Percentiles rank a stretch among this genome's conserved stretches.
phyloP scores from a whole-genome alignment of 805 yeast genomes.

The Yarrowia sp. region DNA sequence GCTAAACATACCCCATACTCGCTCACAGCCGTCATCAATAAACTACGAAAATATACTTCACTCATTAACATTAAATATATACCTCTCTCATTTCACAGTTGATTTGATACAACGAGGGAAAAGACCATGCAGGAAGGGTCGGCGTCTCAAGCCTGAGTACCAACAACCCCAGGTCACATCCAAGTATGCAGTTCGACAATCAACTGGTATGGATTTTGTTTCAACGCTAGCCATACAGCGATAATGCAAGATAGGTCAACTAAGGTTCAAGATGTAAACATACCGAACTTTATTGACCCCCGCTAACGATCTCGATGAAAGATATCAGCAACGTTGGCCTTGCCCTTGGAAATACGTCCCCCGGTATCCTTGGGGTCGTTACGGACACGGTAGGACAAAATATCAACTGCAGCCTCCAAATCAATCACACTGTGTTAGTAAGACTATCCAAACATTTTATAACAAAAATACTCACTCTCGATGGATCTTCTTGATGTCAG shows the following conservation, averaged over 20 bases:
- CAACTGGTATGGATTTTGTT: neutral
- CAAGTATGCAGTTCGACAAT: neutral
- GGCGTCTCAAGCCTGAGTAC: too few relatives aligned
- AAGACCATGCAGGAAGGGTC: too few relatives aligned
- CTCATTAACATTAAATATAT: neutral
- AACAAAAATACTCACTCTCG: neutral
- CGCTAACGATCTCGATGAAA: constrained; percentile 12
- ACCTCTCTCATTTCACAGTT: neutral
- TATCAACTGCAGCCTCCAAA: constrained; percentile 19
- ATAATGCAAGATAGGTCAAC: constrained; percentile 18
- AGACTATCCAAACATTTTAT: neutral
- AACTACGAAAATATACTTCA: neutral
- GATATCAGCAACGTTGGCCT: constrained; percentile 20
- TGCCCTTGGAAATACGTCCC: constrained; percentile 16
- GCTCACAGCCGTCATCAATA: neutral
- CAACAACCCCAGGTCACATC: neutral
- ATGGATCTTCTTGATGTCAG: constrained; percentile 28
- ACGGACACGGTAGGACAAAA: constrained; percentile 13
- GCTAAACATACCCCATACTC: too few relatives aligned
- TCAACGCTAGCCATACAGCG: constrained; percentile 14
- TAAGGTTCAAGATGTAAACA: constrained; percentile 9
- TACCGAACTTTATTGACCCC: neutral
- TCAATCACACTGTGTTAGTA: constrained; percentile 20
- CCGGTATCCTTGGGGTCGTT: constrained; percentile 13
- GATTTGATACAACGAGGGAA: neutral